These are phyloP conservation scores for Apostasia ramifera DNA, from an alignment of 106 monocot species.

Conservation along the genomic window DNA sequence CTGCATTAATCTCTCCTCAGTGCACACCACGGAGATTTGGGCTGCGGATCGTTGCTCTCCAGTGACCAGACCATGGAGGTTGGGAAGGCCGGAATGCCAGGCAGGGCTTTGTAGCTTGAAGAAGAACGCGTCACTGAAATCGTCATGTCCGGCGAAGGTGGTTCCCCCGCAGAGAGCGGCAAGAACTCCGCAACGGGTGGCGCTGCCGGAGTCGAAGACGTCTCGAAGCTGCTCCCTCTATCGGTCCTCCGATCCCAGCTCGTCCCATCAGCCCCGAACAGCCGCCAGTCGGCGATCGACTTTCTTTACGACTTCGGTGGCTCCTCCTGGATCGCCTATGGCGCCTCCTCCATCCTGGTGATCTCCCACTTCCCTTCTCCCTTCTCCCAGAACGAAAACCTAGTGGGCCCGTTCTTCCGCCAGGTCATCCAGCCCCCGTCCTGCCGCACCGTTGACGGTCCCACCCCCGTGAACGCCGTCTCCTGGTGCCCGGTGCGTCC, in stretches of 20 bases:
- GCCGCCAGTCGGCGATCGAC: conserved; percentile 56
- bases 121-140: too few relatives aligned
- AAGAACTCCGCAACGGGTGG: conserved; percentile 3
- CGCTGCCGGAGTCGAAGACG: neutral
- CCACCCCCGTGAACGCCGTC: conserved; percentile 39
- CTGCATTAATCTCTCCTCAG: too few relatives aligned
- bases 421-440: conserved; percentile 68
- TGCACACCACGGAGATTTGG: too few relatives aligned
- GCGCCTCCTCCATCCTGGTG: conserved; percentile 63
- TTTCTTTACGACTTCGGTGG: conserved; percentile 76
- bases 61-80: too few relatives aligned
- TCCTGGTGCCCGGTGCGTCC: conserved; percentile 60
- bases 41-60: too few relatives aligned
- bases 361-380: conserved; percentile 76
- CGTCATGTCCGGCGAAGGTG: neutral
- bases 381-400: conserved; percentile 5
- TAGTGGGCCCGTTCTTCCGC: conserved; percentile 52
- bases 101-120: too few relatives aligned
- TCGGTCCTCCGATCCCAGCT: conserved; percentile 35
- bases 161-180: conserved; percentile 5
- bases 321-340: conserved; percentile 81
- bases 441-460: neutral
- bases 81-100: too few relatives aligned
- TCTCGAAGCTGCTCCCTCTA: conserved; percentile 30
- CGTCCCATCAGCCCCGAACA: conserved; percentile 62